A percentile compares a stretch with the other conserved stretches of the same genome.
Conservation (phyloP, 2,329 filamentous ascomycete species). For the Apiospora koreana region DNA sequence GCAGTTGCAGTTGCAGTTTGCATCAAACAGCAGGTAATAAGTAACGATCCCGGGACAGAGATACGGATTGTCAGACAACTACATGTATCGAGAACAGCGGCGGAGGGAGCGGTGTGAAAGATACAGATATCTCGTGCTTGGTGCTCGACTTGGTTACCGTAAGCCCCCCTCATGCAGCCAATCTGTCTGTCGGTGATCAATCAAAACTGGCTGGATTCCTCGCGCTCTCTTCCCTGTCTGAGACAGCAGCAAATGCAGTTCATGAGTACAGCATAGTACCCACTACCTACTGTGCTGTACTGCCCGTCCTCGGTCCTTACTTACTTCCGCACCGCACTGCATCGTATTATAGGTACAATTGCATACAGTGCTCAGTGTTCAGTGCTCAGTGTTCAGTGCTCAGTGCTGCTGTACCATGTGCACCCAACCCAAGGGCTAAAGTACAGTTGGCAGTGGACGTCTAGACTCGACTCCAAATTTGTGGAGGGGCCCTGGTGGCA, state of each 20-base stretch:
- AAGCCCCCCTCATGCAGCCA: constrained; percentile 4
- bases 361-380: constrained; percentile 5
- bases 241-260: constrained; percentile 1
- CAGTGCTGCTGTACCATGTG: no score
- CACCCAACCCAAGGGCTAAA: not conserved
- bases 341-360: not conserved
- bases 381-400: no score
- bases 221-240: not conserved
- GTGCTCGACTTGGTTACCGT: not conserved
- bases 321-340: not conserved
- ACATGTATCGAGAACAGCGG: not conserved
- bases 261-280: not conserved
- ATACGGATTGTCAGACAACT: no score
- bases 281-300: not conserved
- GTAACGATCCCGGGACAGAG: no score
- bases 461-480: constrained; percentile 6
- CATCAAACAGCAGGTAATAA: no score
- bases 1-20: no score
- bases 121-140: not conserved
- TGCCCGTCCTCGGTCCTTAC: not conserved
- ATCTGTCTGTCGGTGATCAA: not conserved
- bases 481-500: not conserved
- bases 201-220: not conserved
- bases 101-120: not conserved
- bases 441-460: constrained; percentile 5